Base-by-base conservation (phyloP, 1,284 basidiomycete genomes). In the Austroboletus niveus region DNA sequence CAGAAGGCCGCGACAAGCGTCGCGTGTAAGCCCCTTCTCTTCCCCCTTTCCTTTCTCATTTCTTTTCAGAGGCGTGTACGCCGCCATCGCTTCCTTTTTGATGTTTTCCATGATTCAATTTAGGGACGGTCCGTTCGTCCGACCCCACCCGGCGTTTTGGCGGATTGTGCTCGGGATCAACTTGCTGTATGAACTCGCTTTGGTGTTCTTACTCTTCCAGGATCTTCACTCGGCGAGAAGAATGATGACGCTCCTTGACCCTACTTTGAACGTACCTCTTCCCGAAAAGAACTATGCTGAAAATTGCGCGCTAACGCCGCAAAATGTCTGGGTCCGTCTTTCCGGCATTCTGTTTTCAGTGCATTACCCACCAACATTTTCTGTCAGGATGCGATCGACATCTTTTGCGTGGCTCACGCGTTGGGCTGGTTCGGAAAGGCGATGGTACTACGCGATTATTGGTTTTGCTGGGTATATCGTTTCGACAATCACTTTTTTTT, bases 391-490 rank as follows among this genome's bases (percentile, higher is more conserved):
- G 86, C 89, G 4, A 69, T 92, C 36, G 89, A 92, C 63, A 85
- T 92, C 48, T 92, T 92, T 66, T 92, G 89, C 61, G 58, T 92
- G 20, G 89, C 89, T 29, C 89, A 92, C 66, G 74, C 88, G 22
- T 65, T 92, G 34, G 89, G 89, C 4, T 92, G 90, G 89, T 92
- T 91, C 66, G 89, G 89, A 41, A 92, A 92, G 66, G 90, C 89
- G 3, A 78, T 92, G 75, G 85, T 92, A 58, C 69, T 92, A 59
- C 80, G 90, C 30, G 89, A 92, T 63, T 92, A 92, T 63, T 92
- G 89, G 89, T 92, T 92, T 62, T 92, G 90, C 62, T 91, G 88
- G 89, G 89, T 89, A 62, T 72, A 65, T 55, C 40, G 36, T 48
- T 46, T 46, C 42, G 41, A 49, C 34, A 8, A 39, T 40, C 34